A percentile compares a stretch with the other conserved stretches of the same genome.
Conservation (phyloP, 2,329 filamentous ascomycete genomes). For the Apiospora pterosperma region DNA sequence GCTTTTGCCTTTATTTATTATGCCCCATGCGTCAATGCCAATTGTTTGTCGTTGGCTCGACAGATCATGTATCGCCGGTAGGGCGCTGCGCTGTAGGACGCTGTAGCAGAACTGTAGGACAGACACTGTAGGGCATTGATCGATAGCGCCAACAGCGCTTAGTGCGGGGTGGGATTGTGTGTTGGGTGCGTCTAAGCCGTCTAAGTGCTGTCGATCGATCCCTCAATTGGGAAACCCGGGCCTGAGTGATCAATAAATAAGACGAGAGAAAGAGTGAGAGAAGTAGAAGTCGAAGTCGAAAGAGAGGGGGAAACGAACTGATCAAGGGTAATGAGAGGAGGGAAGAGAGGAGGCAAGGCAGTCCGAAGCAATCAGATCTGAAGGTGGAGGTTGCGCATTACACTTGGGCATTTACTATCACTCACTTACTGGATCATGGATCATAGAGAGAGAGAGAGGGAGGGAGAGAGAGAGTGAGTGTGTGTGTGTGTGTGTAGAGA, state of each 20-base stretch:
- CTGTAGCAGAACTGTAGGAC: background rate
- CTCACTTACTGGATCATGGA: background rate
- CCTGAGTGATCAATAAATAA: background rate
- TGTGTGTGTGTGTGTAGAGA: conserved; percentile 16
- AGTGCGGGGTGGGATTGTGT: background rate
- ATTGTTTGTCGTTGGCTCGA: background rate
- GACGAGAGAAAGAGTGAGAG: too few species aligned
- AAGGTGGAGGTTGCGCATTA: background rate
- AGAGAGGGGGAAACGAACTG: background rate
- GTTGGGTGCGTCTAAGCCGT: background rate
- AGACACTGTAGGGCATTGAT: background rate
- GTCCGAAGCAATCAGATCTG: conserved; percentile 3
- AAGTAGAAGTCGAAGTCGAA: too few species aligned
- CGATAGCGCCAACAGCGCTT: background rate
- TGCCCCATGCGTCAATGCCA: background rate
- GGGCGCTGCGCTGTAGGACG: background rate
- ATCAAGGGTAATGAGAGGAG: background rate
- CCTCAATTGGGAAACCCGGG: background rate
- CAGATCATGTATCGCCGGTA: background rate
- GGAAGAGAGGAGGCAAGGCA: conserved; percentile 7
- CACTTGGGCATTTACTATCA: background rate
- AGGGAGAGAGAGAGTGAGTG: background rate
- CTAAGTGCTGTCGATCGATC: background rate
- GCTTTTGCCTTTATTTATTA: background rate
- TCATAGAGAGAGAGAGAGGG: too few species aligned